Conservation (phyloP, 2,329 filamentous ascomycete species). For the Sphaerulina musiva region DNA sequence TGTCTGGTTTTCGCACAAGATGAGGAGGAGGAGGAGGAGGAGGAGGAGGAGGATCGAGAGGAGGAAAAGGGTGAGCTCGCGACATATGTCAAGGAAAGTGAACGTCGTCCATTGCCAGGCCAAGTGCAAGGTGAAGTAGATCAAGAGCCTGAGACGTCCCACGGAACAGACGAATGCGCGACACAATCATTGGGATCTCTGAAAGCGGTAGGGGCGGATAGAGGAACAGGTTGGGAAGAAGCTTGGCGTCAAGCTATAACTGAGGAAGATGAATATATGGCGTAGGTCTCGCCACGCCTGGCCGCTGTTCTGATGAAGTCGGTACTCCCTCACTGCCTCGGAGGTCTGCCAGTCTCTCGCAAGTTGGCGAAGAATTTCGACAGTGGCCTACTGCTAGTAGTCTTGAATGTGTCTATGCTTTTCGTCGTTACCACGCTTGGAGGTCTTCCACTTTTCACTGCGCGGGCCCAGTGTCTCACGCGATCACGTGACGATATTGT, state of each 20-base stretch:
- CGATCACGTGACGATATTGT: background rate
- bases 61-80: background rate
- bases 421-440: conserved; percentile 1
- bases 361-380: conserved; percentile 6
- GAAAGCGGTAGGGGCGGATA: too few relatives aligned
- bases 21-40: background rate
- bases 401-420: conserved; percentile 1
- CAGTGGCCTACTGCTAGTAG: conserved; percentile 5
- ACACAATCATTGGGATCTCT: background rate
- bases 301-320: too few relatives aligned
- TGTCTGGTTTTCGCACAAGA: background rate
- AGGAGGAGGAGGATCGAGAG: background rate
- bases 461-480: conserved; percentile 1
- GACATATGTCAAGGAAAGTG: too few relatives aligned
- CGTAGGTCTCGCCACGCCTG: too few relatives aligned
- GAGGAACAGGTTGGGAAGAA: background rate
- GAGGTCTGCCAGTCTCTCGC: conserved; percentile 4
- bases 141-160: background rate
- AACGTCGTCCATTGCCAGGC: too few relatives aligned
- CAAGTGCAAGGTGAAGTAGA: background rate
- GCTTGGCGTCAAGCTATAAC: background rate
- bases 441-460: conserved; percentile 1
- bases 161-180: background rate
- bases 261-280: background rate
- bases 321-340: background rate